Percentiles rank a stretch among this genome's conserved stretches.
phyloP scores from a whole-genome alignment of 2,329 filamentous ascomycete species.

The Macrophomina pseudophaseolina region DNA sequence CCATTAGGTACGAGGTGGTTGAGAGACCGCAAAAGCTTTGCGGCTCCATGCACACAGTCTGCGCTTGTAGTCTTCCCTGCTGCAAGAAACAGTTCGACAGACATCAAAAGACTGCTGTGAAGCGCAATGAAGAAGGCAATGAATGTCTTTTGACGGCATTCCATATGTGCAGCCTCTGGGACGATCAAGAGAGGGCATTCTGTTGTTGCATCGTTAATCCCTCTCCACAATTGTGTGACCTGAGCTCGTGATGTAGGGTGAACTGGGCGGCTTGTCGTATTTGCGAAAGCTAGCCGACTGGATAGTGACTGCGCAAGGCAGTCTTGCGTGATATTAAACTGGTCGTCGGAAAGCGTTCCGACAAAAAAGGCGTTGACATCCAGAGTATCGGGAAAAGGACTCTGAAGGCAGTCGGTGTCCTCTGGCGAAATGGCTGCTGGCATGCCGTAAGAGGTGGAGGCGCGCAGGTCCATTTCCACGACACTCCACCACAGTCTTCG shows the following conservation, averaged over 20 bases:
- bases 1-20: background rate
- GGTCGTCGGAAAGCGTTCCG: background rate
- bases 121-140: background rate
- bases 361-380: background rate
- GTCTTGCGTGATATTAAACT: background rate
- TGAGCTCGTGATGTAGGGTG: background rate
- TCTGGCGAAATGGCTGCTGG: conserved; percentile 34
- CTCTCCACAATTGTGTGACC: background rate
- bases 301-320: background rate
- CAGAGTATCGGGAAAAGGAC: background rate
- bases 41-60: background rate
- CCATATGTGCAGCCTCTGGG: background rate
- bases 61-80: no score
- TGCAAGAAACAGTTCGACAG: background rate
- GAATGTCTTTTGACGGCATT: background rate
- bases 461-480: conserved; percentile 46
- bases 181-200: background rate
- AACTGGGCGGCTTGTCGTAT: background rate
- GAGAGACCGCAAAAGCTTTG: background rate
- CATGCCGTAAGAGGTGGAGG: conserved; percentile 32
- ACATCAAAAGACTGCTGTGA: background rate
- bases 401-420: conserved; percentile 38
- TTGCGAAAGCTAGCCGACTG: background rate
- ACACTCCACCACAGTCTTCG: conserved; percentile 53
- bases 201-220: background rate